Percentiles rank a stretch among this genome's conserved stretches.
These are phyloP conservation scores for Monilinia vaccinii-corymbosi DNA, from an alignment of 2,329 filamentous ascomycete genomes.

Conservation along the genomic window DNA sequence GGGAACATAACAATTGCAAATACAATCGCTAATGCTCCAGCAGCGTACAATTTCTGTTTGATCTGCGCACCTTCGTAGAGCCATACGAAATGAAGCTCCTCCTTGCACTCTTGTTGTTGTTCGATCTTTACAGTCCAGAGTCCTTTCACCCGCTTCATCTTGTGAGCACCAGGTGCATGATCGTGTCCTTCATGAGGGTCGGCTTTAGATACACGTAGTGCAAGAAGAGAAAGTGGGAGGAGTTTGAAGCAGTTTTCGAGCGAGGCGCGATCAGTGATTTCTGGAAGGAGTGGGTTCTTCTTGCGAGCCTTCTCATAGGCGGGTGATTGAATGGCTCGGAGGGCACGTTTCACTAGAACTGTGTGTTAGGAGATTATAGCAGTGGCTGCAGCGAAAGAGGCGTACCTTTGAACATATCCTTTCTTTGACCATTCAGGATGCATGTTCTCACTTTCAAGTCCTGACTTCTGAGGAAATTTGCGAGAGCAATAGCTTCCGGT, in stretches of 20 bases:
- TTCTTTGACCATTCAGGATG: conserved; percentile 91
- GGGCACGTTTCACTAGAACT: conserved; percentile 77
- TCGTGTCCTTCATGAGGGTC: conserved; percentile 71
- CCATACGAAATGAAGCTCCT: conserved; percentile 94
- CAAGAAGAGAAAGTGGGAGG: conserved; percentile 86
- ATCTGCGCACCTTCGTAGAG: conserved; percentile 89
- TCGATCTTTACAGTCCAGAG: conserved; percentile 94
- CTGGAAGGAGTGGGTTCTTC: conserved; percentile 83
- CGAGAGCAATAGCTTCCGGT: conserved; percentile 79
- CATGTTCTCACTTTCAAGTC: conserved; percentile 83
- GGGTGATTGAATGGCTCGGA: conserved; percentile 79
- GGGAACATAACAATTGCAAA: conserved; percentile 91
- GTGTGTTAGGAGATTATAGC: conserved; percentile 9
- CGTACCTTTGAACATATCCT: conserved; percentile 93
- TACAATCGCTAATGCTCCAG: conserved; percentile 70
- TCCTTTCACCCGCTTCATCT: conserved; percentile 84
- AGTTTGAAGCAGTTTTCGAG: conserved; percentile 94
- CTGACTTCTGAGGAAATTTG: conserved; percentile 76
- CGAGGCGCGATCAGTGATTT: conserved; percentile 77
- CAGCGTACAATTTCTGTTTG: conserved; percentile 88
- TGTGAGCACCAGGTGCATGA: conserved; percentile 52
- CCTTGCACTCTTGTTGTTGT: conserved; percentile 81
- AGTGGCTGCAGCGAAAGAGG: not conserved
- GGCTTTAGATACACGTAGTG: conserved; percentile 77
- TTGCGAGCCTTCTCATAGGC: conserved; percentile 82